A percentile compares a stretch with the other conserved stretches of the same genome.
Evolutionary conservation across 768 basidiomycete species (phyloP).

Genomic region (Rhodotorula taiwanensis): DNA sequence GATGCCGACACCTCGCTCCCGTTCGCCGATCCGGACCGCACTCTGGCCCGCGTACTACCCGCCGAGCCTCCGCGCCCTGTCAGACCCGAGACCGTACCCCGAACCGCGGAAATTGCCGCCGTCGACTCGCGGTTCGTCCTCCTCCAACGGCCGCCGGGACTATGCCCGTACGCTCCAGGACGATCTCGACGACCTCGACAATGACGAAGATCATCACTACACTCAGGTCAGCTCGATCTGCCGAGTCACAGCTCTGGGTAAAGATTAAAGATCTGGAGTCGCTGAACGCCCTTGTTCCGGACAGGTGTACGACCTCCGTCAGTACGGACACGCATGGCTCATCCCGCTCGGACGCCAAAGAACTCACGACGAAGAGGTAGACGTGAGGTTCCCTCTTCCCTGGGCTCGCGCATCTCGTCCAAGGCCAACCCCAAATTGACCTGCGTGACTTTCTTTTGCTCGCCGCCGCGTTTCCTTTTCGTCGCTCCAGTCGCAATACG

Average conservation of each 20-base stretch:
- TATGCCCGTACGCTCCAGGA: slow-evolving; percentile 11
- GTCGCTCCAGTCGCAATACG: slow-evolving; percentile 21
- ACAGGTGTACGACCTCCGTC: slow-evolving; percentile 15
- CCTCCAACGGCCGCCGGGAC: background rate
- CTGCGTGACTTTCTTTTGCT: background rate
- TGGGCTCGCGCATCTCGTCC: no score
- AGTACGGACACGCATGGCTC: slow-evolving; percentile 27
- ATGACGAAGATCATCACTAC: slow-evolving; percentile 13
- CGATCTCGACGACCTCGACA: slow-evolving; percentile 27
- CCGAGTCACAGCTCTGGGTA: no score
- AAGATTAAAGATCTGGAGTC: no score
- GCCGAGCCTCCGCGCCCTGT: slow-evolving; percentile 3
- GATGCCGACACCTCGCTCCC: background rate
- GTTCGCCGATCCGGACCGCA: background rate
- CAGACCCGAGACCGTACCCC: background rate
- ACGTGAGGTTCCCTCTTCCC: slow-evolving; percentile 3
- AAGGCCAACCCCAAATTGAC: background rate
- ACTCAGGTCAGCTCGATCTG: background rate
- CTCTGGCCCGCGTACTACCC: slow-evolving; percentile 9
- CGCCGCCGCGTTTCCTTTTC: no score
- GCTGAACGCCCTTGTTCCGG: no score
- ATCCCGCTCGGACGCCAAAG: slow-evolving; percentile 27
- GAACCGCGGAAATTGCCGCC: background rate
- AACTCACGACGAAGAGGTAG: slow-evolving; percentile 30
- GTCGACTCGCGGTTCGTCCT: background rate